These are phyloP conservation scores for Phytophthora rubi DNA, from an alignment of 352 stramenopile genomes.

Conservation along the genomic window DNA sequence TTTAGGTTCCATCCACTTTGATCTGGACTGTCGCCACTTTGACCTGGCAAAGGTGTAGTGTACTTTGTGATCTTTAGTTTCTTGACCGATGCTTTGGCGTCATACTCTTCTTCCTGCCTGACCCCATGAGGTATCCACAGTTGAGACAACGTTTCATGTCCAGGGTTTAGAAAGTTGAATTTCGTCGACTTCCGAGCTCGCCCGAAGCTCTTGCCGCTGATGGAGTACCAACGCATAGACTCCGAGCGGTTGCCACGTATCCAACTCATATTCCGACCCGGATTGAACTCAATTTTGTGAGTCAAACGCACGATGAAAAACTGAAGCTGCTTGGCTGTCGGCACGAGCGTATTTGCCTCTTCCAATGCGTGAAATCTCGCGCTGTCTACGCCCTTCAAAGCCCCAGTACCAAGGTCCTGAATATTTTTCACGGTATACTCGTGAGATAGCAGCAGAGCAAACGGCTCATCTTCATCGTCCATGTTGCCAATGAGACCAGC, in stretches of 20 bases:
- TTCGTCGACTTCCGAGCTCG: not conserved
- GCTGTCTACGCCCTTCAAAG: slow-evolving; percentile 25
- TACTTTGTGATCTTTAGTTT: no score
- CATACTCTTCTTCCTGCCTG: slow-evolving; percentile 14
- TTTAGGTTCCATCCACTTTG: no score
- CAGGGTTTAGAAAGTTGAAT: slow-evolving; percentile 29
- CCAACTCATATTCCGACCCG: not conserved
- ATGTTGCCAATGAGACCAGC: slow-evolving; percentile 34
- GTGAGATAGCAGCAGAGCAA: slow-evolving; percentile 26
- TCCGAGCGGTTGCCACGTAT: not conserved
- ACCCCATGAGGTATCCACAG: slow-evolving; percentile 16
- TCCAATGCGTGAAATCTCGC: slow-evolving; percentile 16
- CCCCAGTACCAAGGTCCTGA: slow-evolving; percentile 9
- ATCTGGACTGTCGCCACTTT: no score
- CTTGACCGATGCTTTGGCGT: no score
- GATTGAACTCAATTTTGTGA: slow-evolving; percentile 17
- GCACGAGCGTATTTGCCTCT: slow-evolving; percentile 5
- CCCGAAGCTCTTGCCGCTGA: not conserved
- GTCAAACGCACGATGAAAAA: slow-evolving; percentile 23
- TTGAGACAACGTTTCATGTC: slow-evolving; percentile 8
- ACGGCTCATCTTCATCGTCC: slow-evolving; percentile 33
- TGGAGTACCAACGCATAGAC: not conserved
- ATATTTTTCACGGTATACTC: slow-evolving; percentile 29
- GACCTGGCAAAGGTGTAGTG: no score
- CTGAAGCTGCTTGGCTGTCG: not conserved